Evolutionary conservation across 306 rosid species (phyloP).

Genomic region (Acacia crassicarpa): DNA sequence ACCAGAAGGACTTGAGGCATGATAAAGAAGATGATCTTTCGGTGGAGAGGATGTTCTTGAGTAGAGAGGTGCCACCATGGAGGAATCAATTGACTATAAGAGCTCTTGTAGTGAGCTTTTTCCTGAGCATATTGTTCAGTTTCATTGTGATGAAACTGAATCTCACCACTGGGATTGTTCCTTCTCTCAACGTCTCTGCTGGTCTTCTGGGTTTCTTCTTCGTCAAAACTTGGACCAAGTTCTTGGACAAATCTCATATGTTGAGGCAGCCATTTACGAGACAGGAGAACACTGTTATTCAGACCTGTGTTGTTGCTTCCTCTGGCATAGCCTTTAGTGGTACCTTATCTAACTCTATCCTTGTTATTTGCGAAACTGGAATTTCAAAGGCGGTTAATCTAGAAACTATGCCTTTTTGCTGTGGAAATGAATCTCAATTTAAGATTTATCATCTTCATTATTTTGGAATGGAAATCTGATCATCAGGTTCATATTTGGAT

Average conservation of each 20-base stretch:
- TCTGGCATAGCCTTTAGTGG: constrained; percentile 20
- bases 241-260: constrained; percentile 11
- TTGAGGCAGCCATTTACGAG: constrained; percentile 25
- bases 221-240: constrained; percentile 30
- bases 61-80: constrained; percentile 31
- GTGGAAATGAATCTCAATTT: background rate
- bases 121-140: constrained; percentile 23
- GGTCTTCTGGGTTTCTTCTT: constrained; percentile 35
- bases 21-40: constrained; percentile 1
- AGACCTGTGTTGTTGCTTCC: constrained; percentile 27
- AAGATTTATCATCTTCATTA: background rate
- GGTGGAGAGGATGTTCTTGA: constrained; percentile 13
- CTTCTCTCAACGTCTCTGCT: constrained; percentile 36
- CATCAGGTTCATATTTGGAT: background rate
- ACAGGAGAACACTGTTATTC: constrained; percentile 25
- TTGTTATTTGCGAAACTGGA: background rate
- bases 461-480: background rate
- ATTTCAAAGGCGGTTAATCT: background rate
- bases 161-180: constrained; percentile 31
- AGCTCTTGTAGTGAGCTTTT: constrained; percentile 31
- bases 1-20: background rate
- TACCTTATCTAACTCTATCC: background rate
- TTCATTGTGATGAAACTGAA: constrained; percentile 32
- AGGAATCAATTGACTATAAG: constrained; percentile 23
- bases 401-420: background rate